Conservation (phyloP, 495 filamentous ascomycete species). For the Usnea hakonensis region DNA sequence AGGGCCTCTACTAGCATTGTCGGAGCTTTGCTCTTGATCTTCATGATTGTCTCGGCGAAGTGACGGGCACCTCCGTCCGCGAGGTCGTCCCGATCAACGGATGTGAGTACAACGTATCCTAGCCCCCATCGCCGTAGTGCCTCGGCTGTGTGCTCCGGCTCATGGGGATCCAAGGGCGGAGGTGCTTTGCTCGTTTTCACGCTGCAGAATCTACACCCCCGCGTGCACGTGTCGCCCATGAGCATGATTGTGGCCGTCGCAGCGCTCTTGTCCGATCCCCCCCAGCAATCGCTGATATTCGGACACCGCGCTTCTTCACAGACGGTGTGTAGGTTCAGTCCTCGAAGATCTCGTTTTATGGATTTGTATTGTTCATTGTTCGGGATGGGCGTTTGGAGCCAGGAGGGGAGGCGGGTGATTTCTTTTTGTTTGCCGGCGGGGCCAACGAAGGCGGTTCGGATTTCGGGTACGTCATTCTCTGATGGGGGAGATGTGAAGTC, state of each 20-base stretch:
- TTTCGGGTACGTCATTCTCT: slow-evolving; percentile 40
- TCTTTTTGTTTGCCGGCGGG: slow-evolving; percentile 73
- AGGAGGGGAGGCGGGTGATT: slow-evolving; percentile 84
- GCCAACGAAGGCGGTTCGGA: slow-evolving; percentile 73
- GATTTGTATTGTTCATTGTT: slow-evolving; percentile 75
- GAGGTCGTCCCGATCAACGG: slow-evolving; percentile 88
- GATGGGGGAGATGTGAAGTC: slow-evolving; percentile 55
- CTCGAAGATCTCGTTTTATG: slow-evolving; percentile 86
- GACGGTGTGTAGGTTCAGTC: slow-evolving; percentile 85
- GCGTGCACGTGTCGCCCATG: slow-evolving; percentile 97
- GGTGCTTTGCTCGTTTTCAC: slow-evolving; percentile 82
- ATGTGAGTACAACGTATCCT: slow-evolving; percentile 91
- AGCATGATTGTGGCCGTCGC: slow-evolving; percentile 99
- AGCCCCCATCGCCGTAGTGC: slow-evolving; percentile 87
- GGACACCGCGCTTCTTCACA: slow-evolving; percentile 97
- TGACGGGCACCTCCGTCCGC: slow-evolving; percentile 81
- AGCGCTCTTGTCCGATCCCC: slow-evolving; percentile 73
- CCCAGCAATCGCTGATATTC: slow-evolving; percentile 98
- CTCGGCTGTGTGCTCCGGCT: slow-evolving; percentile 94
- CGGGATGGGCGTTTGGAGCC: slow-evolving; percentile 95
- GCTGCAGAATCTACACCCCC: slow-evolving; percentile 92
- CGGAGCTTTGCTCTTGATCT: slow-evolving; percentile 85
- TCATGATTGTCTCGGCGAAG: slow-evolving; percentile 89
- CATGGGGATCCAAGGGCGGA: slow-evolving; percentile 82
- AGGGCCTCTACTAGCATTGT: slow-evolving; percentile 87